Percentiles rank a stretch among this genome's conserved stretches.
Conservation (phyloP, 495 filamentous ascomycete species). For the Neurospora sp. region DNA sequence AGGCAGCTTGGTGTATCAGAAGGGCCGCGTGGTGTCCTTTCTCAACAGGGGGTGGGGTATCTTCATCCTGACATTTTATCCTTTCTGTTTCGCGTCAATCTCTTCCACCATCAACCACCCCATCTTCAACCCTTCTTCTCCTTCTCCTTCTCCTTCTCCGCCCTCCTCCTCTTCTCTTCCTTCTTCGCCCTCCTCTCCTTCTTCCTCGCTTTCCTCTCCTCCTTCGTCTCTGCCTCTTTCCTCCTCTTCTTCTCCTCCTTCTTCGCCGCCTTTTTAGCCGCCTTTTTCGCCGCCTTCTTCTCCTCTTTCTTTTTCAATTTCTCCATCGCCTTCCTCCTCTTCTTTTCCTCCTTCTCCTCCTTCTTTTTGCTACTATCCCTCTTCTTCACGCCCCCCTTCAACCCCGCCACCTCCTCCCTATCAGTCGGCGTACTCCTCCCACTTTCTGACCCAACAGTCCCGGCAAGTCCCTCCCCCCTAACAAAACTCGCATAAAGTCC, state of each 20-base stretch:
- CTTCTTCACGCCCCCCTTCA: slow-evolving; percentile 9
- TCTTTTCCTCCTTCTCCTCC: slow-evolving; percentile 22
- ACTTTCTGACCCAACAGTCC: slow-evolving; percentile 35
- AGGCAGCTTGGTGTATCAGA: not conserved
- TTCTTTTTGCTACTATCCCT: slow-evolving; percentile 31
- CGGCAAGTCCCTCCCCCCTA: slow-evolving; percentile 58
- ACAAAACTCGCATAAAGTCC: slow-evolving; percentile 80
- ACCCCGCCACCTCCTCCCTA: not conserved
- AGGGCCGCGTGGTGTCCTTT: not conserved
- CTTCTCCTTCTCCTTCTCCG: slow-evolving; percentile 6
- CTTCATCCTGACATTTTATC: not conserved
- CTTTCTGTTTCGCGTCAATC: not conserved
- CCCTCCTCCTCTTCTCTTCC: slow-evolving; percentile 28
- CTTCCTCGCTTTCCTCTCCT: slow-evolving; percentile 29
- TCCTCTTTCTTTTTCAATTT: slow-evolving; percentile 11
- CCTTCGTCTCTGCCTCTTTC: slow-evolving; percentile 25
- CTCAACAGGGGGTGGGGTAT: not conserved
- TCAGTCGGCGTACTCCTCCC: not conserved
- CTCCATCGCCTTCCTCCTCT: slow-evolving; percentile 12
- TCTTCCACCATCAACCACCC: not conserved
- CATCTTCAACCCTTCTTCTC: not conserved
- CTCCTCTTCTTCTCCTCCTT: slow-evolving; percentile 17
- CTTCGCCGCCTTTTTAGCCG: slow-evolving; percentile 12
- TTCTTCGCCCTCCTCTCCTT: slow-evolving; percentile 34
- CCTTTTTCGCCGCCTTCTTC: slow-evolving; percentile 10